Percentiles rank a stretch among this genome's conserved stretches.
Evolutionary conservation across 106 monocot genomes (phyloP).

Genomic region (Acanthochlamys bracteata): DNA sequence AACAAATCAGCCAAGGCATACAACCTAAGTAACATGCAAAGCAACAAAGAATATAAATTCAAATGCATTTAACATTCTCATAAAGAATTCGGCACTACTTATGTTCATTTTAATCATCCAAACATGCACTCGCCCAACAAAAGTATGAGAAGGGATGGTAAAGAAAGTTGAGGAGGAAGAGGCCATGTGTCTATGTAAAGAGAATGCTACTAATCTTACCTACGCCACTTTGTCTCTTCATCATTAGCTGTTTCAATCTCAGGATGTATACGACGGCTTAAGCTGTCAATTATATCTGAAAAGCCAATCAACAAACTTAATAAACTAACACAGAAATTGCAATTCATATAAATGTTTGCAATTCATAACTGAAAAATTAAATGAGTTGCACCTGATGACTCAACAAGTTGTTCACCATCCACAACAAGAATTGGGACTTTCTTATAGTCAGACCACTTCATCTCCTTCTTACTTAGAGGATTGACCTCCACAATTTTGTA

Average conservation of each 20-base stretch:
- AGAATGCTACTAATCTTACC: no score
- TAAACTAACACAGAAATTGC: neutral
- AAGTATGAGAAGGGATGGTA: no score
- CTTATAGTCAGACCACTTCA: conserved; percentile 96
- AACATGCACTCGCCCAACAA: neutral
- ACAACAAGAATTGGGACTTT: conserved; percentile 93
- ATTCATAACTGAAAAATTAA: no score
- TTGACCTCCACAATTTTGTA: conserved; percentile 96
- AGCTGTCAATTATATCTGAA: conserved; percentile 68
- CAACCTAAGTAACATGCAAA: no score
- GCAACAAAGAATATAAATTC: no score
- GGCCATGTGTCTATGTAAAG: no score
- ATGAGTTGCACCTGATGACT: conserved; percentile 66
- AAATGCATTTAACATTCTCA: no score
- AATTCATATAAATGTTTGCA: no score
- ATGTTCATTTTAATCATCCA: no score
- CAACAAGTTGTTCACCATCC: conserved; percentile 68
- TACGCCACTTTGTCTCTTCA: conserved; percentile 82
- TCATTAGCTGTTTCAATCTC: conserved; percentile 28
- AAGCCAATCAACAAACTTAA: neutral
- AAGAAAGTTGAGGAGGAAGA: no score
- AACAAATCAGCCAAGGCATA: no score
- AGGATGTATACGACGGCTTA: conserved; percentile 43
- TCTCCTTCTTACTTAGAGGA: conserved; percentile 89
- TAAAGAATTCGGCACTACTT: no score